These are phyloP conservation scores for Talaromyces albobiverticillius DNA, from an alignment of 2,329 filamentous ascomycete genomes.

Conservation along the genomic window DNA sequence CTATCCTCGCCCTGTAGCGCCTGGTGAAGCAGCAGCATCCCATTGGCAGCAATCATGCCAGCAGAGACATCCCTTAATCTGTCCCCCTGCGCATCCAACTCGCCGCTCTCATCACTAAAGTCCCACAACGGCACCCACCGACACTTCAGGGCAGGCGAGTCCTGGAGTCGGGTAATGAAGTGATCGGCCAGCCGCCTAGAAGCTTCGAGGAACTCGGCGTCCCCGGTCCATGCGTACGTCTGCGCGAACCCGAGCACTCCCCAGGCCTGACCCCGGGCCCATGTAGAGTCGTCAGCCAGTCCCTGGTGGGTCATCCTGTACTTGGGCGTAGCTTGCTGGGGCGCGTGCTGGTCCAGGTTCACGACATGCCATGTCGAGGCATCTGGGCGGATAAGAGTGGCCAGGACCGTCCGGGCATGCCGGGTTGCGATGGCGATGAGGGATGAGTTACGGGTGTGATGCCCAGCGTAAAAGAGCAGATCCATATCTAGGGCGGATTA, in stretches of 20 bases:
- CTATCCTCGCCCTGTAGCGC: slow-evolving; percentile 11
- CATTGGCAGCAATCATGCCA: slow-evolving; percentile 43
- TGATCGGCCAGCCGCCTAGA: slow-evolving; percentile 19
- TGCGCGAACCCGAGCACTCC: slow-evolving; percentile 34
- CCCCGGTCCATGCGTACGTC: slow-evolving; percentile 37
- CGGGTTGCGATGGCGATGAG: slow-evolving; percentile 28
- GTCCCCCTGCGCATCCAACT: slow-evolving; percentile 10
- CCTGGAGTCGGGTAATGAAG: slow-evolving; percentile 18
- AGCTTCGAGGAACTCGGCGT: slow-evolving; percentile 22
- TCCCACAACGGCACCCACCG: slow-evolving; percentile 24
- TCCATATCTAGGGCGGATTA: slow-evolving; percentile 25
- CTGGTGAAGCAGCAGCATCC: slow-evolving; percentile 29
- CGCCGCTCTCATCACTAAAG: slow-evolving; percentile 18
- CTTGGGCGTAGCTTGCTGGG: slow-evolving; percentile 17
- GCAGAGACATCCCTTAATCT: slow-evolving; percentile 40
- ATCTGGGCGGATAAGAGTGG: slow-evolving; percentile 16
- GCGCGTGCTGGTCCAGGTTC: slow-evolving; percentile 16
- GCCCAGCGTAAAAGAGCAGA: slow-evolving; percentile 37
- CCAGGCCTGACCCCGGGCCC: slow-evolving; percentile 26
- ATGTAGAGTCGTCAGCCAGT: slow-evolving; percentile 22
- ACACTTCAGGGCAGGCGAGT: neutral
- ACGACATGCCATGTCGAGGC: slow-evolving; percentile 22
- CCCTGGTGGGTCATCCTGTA: slow-evolving; percentile 23
- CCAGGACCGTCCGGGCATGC: slow-evolving; percentile 18
- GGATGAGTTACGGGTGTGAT: slow-evolving; percentile 20